Evolutionary conservation across 768 basidiomycete species (phyloP).

Genomic region (Leucogyrophana mollusca): DNA sequence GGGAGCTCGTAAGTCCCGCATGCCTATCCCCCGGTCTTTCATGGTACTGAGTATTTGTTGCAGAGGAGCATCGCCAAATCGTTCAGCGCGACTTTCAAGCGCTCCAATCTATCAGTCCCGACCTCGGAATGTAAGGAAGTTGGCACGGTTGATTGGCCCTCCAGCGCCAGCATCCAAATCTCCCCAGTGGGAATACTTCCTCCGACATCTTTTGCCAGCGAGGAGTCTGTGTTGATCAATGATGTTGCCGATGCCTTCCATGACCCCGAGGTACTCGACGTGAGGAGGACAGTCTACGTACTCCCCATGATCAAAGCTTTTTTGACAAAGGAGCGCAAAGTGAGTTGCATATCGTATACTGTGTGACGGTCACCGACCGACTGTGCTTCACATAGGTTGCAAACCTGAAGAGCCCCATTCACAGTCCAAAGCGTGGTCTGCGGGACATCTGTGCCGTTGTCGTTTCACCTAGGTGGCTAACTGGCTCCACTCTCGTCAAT

Average conservation of each 20-base stretch:
- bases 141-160: background rate
- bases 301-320: background rate
- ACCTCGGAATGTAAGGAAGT: too few relatives aligned
- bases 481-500: background rate
- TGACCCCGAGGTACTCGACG: conserved; percentile 7
- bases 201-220: background rate
- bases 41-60: too few relatives aligned
- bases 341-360: background rate
- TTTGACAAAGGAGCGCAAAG: background rate
- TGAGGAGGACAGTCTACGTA: background rate
- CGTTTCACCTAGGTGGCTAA: background rate
- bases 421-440: background rate
- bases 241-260: conserved; percentile 2
- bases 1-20: too few relatives aligned
- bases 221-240: background rate
- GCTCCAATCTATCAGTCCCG: too few relatives aligned
- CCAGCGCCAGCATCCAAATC: conserved; percentile 4
- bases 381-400: background rate
- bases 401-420: conserved; percentile 1
- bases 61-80: too few relatives aligned
- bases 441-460: background rate
- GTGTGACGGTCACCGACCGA: background rate
- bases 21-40: too few relatives aligned
- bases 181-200: conserved; percentile 4
- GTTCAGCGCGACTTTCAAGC: too few relatives aligned